Base-by-base conservation (phyloP, 1,139 yeast genomes). In the Diutina neorugosa region DNA sequence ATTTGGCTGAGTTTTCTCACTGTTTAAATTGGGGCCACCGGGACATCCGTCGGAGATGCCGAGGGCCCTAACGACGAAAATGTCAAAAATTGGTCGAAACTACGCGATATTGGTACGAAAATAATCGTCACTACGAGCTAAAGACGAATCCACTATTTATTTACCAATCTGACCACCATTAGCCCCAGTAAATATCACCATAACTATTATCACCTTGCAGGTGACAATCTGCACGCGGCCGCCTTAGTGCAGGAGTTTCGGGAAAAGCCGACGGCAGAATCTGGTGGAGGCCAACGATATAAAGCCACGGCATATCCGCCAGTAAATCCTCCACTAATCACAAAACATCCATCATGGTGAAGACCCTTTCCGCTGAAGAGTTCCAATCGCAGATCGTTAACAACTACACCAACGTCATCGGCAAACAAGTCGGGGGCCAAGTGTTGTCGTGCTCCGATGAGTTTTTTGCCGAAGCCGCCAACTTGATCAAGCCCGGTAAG, bases 391-490 rank as follows among this genome's bases (percentile, higher is more conserved):
- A 71, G 54, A 64, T 80, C 54, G 80, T 76, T 25, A 70, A 68
- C 57, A 69, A 76, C 57, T 79, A 77, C 63, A 77, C 82, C 51
- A 81, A 58, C 50, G 93, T 65, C 89, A 78, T 89, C 58, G 94
- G 93, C 51, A 86, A 81, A 59, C 85, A 86, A 61, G 71, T 91
- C 7, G 97, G 96, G 2, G 96, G 96, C 2, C 67, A 77, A 57
- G 80, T 89, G 18, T 62, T 86, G 41, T 69, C 77, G 21, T 80
- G 77, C 63, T 84, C 94, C 48, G 96, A 91, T 65, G 94, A 91
- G 69, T 91, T 95, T 94, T 91, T 91, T 69, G 98, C 97, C 1
- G 91, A 81, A 52, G 97, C 98, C n/a, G 80, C 77, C 51, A 91
- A 91, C 69, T 76, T 91, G 63, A 83, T 89, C 66, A 83, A 86